Conservation (phyloP, 2,329 filamentous ascomycete species). For the Iodosphaeria phyllophila region DNA sequence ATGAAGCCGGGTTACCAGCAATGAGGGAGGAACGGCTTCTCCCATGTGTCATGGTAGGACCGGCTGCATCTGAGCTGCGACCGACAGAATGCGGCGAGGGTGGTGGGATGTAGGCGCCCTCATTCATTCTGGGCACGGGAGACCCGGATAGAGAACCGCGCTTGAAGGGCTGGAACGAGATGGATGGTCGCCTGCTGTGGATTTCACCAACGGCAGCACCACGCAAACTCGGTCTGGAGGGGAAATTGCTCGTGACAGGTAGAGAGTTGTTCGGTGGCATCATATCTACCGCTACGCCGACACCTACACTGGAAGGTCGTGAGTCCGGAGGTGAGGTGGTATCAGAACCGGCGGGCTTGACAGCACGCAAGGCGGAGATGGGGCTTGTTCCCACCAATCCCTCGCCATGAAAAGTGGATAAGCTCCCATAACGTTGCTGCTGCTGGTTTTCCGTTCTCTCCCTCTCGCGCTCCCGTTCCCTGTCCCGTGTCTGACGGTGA, state of each 20-base stretch:
- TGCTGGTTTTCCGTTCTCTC: slow-evolving; percentile 52
- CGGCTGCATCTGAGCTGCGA: slow-evolving; percentile 24
- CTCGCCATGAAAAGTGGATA: slow-evolving; percentile 79
- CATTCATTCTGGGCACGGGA: slow-evolving; percentile 34
- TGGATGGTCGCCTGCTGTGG: slow-evolving; percentile 61
- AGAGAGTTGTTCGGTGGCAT: too few relatives aligned
- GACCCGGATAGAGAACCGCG: slow-evolving; percentile 87
- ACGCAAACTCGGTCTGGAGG: too few relatives aligned
- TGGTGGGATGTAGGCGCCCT: slow-evolving; percentile 31
- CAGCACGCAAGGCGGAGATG: slow-evolving; percentile 62
- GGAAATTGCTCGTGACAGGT: too few relatives aligned
- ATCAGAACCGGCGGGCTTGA: slow-evolving; percentile 40
- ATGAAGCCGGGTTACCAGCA: slow-evolving; percentile 55
- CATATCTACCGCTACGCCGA: too few relatives aligned
- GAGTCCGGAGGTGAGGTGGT: slow-evolving; percentile 39
- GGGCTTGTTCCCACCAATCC: slow-evolving; percentile 65
- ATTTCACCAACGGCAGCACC: too few relatives aligned
- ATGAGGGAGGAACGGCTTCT: slow-evolving; percentile 56
- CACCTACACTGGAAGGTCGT: slow-evolving; percentile 23
- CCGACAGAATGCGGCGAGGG: slow-evolving; percentile 35
- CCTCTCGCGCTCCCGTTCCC: too few relatives aligned
- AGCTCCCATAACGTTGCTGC: slow-evolving; percentile 71
- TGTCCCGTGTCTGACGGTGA: slow-evolving; percentile 25
- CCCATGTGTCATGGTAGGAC: slow-evolving; percentile 33
- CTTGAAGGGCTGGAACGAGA: slow-evolving; percentile 93